Evolutionary conservation across 108 stramenopile genomes (phyloP).

Genomic region (Fragilaria crotonensis): DNA sequence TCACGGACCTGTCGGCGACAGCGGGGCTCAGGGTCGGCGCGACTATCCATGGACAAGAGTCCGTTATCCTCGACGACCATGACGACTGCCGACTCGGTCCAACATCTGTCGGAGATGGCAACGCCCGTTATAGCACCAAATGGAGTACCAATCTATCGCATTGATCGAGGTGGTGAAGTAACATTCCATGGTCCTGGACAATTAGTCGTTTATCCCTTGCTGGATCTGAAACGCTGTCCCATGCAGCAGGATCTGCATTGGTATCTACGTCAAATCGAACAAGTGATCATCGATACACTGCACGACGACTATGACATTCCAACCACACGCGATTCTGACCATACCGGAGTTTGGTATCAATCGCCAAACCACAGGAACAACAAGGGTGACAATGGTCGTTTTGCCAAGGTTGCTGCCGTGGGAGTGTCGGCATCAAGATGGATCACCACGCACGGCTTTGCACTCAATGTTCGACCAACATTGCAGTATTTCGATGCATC

Average conservation of each 20-base stretch:
- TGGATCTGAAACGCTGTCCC: slow-evolving; percentile 61
- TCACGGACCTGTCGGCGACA: slow-evolving; percentile 22
- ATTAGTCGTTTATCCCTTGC: slow-evolving; percentile 90
- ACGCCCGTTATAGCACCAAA: slow-evolving; percentile 68
- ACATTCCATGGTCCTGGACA: slow-evolving; percentile 98
- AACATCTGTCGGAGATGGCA: slow-evolving; percentile 13
- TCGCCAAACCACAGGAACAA: slow-evolving; percentile 36
- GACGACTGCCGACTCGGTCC: slow-evolving; percentile 3
- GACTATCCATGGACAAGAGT: slow-evolving; percentile 34
- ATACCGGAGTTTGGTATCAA: slow-evolving; percentile 41
- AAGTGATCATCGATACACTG: slow-evolving; percentile 79
- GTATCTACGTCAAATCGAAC: slow-evolving; percentile 89
- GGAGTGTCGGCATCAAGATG: slow-evolving; percentile 88
- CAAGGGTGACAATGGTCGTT: slow-evolving; percentile 45
- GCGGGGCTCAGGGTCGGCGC: slow-evolving; percentile 42
- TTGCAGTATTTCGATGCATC: slow-evolving; percentile 71
- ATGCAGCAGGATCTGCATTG: slow-evolving; percentile 90
- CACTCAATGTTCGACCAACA: slow-evolving; percentile 90
- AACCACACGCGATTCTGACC: slow-evolving; percentile 47
- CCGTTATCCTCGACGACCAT: background rate
- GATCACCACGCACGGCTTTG: slow-evolving; percentile 97
- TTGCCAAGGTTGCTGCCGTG: slow-evolving; percentile 90
- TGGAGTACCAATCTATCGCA: slow-evolving; percentile 69
- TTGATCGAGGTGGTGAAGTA: slow-evolving; percentile 97
- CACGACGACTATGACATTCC: slow-evolving; percentile 45